A percentile compares a stretch with the other conserved stretches of the same genome.
Evolutionary conservation across 306 rosid species (phyloP).

Genomic region (Quercus cerris): DNA sequence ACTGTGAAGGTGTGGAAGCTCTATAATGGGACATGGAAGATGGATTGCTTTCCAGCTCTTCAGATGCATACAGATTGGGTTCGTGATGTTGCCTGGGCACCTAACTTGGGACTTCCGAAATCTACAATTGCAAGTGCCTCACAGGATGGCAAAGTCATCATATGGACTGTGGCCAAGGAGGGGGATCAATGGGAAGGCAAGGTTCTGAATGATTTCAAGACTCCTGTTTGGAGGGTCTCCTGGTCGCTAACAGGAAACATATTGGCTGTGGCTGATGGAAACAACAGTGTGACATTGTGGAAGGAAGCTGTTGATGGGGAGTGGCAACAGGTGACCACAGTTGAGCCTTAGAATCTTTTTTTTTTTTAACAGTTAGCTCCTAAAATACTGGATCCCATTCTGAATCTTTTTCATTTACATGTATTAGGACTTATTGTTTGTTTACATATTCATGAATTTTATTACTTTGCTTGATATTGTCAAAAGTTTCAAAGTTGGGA

Average conservation of each 20-base stretch:
- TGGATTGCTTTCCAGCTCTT: slow-evolving; percentile 90
- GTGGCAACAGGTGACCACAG: slow-evolving; percentile 83
- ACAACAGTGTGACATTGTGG: slow-evolving; percentile 76
- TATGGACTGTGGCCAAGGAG: slow-evolving; percentile 82
- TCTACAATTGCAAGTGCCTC: slow-evolving; percentile 86
- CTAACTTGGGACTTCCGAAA: slow-evolving; percentile 84
- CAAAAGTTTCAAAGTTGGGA: neutral
- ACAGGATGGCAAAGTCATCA: slow-evolving; percentile 72
- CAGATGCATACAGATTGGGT: slow-evolving; percentile 86
- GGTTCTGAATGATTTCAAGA: slow-evolving; percentile 67
- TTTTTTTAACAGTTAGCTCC: neutral
- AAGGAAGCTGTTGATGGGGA: slow-evolving; percentile 83
- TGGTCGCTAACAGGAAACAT: slow-evolving; percentile 91
- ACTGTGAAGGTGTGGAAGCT: slow-evolving; percentile 86
- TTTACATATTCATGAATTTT: neutral
- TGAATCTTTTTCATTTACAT: neutral
- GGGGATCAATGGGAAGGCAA: slow-evolving; percentile 93
- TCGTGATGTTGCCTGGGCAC: slow-evolving; percentile 90
- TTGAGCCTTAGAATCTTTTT: slow-evolving; percentile 57
- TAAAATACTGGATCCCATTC: neutral
- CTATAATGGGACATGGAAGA: slow-evolving; percentile 72
- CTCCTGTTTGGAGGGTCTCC: slow-evolving; percentile 78
- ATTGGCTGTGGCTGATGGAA: slow-evolving; percentile 83
- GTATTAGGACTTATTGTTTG: neutral
- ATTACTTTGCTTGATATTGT: neutral